These are phyloP conservation scores for Herpotrichia juniperi DNA, from an alignment of 2,329 filamentous ascomycete genomes.

Conservation along the genomic window DNA sequence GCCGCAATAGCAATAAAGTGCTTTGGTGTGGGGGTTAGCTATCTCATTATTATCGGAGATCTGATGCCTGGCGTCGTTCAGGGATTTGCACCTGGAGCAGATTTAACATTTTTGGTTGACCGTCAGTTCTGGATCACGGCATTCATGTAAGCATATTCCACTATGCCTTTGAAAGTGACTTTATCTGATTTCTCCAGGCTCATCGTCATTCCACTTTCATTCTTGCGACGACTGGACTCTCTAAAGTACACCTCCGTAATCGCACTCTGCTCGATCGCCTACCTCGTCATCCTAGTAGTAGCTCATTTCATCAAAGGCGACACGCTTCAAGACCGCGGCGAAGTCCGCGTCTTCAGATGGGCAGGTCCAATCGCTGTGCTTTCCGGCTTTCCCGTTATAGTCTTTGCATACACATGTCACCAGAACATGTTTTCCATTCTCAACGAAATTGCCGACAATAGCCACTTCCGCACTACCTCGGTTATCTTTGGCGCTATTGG, in stretches of 20 bases:
- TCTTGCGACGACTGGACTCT: slow-evolving; percentile 88
- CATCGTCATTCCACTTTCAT: slow-evolving; percentile 91
- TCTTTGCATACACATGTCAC: slow-evolving; percentile 99
- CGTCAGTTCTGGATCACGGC: slow-evolving; percentile 97
- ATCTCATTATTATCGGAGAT: slow-evolving; percentile 98
- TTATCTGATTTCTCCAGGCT: slow-evolving; percentile 61
- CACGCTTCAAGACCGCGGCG: slow-evolving; percentile 72
- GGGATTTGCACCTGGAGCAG: slow-evolving; percentile 73
- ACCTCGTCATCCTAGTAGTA: slow-evolving; percentile 89
- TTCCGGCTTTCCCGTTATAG: slow-evolving; percentile 89
- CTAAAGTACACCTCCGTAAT: slow-evolving; percentile 96
- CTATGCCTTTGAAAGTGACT: slow-evolving; percentile 7
- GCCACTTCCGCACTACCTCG: slow-evolving; percentile 75
- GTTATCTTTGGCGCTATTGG: slow-evolving; percentile 88
- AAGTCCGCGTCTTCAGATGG: slow-evolving; percentile 79
- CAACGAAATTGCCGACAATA: slow-evolving; percentile 90
- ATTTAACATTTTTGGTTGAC: slow-evolving; percentile 78
- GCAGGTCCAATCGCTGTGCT: slow-evolving; percentile 78
- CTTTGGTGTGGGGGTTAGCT: slow-evolving; percentile 95
- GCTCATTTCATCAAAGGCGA: slow-evolving; percentile 87
- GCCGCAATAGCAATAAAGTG: slow-evolving; percentile 96
- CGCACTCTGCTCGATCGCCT: slow-evolving; percentile 90
- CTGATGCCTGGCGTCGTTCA: slow-evolving; percentile 93
- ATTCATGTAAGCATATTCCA: slow-evolving; percentile 73
- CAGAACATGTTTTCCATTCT: slow-evolving; percentile 99